These are phyloP conservation scores for Pulicaria dysenterica DNA, from an alignment of 129 eudicot genomes.

Conservation along the genomic window DNA sequence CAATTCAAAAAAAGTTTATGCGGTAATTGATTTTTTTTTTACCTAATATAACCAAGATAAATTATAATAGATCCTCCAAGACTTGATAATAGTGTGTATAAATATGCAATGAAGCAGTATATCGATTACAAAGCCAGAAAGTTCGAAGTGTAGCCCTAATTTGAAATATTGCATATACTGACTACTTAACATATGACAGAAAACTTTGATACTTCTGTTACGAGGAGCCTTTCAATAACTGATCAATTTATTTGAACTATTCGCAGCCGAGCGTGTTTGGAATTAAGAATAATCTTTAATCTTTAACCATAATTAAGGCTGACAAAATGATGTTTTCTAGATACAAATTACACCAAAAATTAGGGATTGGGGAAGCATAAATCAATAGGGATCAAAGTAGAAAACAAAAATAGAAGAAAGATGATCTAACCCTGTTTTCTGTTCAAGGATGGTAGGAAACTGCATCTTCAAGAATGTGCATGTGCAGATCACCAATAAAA, in stretches of 20 bases:
- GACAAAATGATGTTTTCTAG: neutral
- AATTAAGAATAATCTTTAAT: neutral
- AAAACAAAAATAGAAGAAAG: neutral
- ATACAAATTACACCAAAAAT: constrained; percentile 1
- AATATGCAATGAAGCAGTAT: neutral
- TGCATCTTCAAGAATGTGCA: constrained; percentile 94
- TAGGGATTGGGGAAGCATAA: constrained; percentile 13
- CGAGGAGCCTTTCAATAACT: neutral
- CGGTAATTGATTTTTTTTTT: too few species aligned
- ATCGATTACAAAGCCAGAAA: constrained; percentile 1
- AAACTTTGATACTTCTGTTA: neutral
- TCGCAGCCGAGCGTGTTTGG: neutral
- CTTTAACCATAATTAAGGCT: neutral
- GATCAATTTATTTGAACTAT: neutral
- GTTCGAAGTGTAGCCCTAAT: neutral
- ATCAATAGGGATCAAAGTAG: constrained; percentile 1
- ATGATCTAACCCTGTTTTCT: constrained; percentile 70
- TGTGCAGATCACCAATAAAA: constrained; percentile 81
- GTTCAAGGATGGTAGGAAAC: constrained; percentile 92
- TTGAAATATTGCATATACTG: neutral
- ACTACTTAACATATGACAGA: neutral
- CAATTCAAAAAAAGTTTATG: too few species aligned
- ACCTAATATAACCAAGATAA: neutral
- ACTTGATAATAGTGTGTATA: neutral
- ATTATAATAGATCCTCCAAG: neutral